Base-by-base conservation (phyloP, 768 basidiomycete species). In the Coprinellus aureogranulatus region DNA sequence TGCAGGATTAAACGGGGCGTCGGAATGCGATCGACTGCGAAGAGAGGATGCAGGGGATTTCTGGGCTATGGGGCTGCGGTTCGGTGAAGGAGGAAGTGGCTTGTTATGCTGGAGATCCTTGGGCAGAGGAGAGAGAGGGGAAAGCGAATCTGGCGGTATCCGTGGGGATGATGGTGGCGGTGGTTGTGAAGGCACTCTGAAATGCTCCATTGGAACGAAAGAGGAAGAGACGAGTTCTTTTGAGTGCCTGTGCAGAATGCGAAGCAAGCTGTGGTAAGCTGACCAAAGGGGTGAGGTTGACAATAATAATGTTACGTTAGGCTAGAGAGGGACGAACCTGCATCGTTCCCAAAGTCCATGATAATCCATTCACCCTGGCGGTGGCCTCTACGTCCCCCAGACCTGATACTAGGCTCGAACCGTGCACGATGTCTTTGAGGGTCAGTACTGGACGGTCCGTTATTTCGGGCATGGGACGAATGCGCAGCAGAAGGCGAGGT, bases 211-310 rank as follows among this genome's bases (percentile, higher is more conserved):
- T 51, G 39, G 59, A 51, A 78, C 62, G 59, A 83, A 84, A 0
- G 75, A 74, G 0, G 82, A 81, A 1, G 70, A 64, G 34, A 78
- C 65, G 0, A 68, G 66, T 16, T 68, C 62, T 0, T 68, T 63
- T 14, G 72, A 66, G 20, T 79, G 74, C 2, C 82, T 75, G 60
- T 85, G 83, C 16, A 83, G 73, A 34, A 84, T 75, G 20, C 81
- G 81, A 2, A 82, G 71, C n/a, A 84, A 72, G 39, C 75, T 81
- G 41, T 72, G 70, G 65, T 74, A 80, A 3, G 81, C 81, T 85
- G 59, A 11, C 46, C 40, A 55, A 52, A 54, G 23, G 48, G n/a
- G n/a, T n/a, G n/a, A n/a, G n/a, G n/a, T n/a, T n/a, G 40, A 25
- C 47, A 53, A 11, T 39, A 52, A 49, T 51, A 6, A 34, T 14